Percentiles rank a stretch among this genome's conserved stretches.
phyloP scores from a whole-genome alignment of 148 eudicot genomes.

The Salicornia ramosissima region DNA sequence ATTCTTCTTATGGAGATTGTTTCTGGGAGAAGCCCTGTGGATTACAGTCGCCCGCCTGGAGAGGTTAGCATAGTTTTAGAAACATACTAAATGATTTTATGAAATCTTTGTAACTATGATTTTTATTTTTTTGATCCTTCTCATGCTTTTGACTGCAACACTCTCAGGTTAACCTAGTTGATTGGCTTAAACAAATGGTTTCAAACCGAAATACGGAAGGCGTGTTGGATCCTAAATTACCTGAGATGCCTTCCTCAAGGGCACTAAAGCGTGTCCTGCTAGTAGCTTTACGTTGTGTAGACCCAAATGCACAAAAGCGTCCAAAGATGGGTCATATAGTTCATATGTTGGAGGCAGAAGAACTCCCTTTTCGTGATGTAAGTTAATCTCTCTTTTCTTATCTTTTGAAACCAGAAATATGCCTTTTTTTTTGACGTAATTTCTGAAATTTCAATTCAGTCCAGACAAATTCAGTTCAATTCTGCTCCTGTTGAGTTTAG shows the following conservation, averaged over 20 bases:
- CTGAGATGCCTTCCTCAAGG: slow-evolving; percentile 76
- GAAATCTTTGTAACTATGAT: background rate
- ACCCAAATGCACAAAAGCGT: slow-evolving; percentile 83
- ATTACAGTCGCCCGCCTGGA: slow-evolving; percentile 75
- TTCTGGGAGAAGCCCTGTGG: slow-evolving; percentile 85
- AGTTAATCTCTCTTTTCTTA: slow-evolving; percentile 19
- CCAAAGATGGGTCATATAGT: slow-evolving; percentile 90
- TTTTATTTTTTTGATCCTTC: background rate
- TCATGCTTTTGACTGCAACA: background rate
- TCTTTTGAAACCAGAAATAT: no score
- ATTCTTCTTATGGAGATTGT: slow-evolving; percentile 86
- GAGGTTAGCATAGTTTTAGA: slow-evolving; percentile 42
- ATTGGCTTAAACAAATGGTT: slow-evolving; percentile 88
- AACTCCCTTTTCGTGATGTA: slow-evolving; percentile 74
- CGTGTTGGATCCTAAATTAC: slow-evolving; percentile 71
- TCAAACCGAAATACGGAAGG: slow-evolving; percentile 65
- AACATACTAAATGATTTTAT: background rate
- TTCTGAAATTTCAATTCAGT: no score
- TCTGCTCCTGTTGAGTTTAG: no score
- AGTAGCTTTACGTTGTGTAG: slow-evolving; percentile 85
- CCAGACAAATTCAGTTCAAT: no score
- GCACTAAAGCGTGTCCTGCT: slow-evolving; percentile 71
- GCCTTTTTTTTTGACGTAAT: no score
- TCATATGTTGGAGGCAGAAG: slow-evolving; percentile 89
- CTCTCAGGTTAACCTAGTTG: slow-evolving; percentile 74